These are phyloP conservation scores for Mortierella sp. DNA, from an alignment of 371 early-diverging fungal genomes.

Conservation along the genomic window DNA sequence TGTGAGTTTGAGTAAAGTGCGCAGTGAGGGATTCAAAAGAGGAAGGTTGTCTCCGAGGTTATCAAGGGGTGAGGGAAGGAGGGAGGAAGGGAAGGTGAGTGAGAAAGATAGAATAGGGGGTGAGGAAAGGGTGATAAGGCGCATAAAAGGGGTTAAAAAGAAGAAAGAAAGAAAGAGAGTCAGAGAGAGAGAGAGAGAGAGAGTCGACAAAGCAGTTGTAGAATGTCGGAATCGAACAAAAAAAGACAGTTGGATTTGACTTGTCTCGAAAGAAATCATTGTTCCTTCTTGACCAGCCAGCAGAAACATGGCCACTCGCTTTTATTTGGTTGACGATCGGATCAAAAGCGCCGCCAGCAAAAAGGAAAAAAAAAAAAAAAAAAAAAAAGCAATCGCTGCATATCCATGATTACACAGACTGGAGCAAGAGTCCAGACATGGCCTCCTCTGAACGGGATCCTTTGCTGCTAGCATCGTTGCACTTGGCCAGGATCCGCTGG, in stretches of 20 bases:
- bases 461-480: constrained; percentile 14
- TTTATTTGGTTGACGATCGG: background rate
- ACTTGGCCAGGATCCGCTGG: constrained; percentile 17
- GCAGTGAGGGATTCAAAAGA: background rate
- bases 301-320: background rate
- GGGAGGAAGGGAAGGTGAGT: background rate
- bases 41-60: background rate
- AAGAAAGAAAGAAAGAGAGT: background rate
- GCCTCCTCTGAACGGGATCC: constrained; percentile 33
- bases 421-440: constrained; percentile 42
- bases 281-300: no score
- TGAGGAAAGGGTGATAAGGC: no score
- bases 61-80: no score
- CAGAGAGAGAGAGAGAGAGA: background rate
- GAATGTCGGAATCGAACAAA: background rate
- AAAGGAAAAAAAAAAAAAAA: background rate
- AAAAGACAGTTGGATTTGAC: background rate
- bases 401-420: constrained; percentile 26
- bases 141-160: background rate
- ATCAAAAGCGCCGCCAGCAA: background rate
- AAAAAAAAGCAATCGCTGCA: background rate
- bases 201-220: no score
- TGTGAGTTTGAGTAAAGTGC: background rate
- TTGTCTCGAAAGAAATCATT: background rate
- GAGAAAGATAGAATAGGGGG: background rate